These are phyloP conservation scores for Kluyveromyces aestuarii DNA, from an alignment of 805 yeast genomes.

Conservation along the genomic window DNA sequence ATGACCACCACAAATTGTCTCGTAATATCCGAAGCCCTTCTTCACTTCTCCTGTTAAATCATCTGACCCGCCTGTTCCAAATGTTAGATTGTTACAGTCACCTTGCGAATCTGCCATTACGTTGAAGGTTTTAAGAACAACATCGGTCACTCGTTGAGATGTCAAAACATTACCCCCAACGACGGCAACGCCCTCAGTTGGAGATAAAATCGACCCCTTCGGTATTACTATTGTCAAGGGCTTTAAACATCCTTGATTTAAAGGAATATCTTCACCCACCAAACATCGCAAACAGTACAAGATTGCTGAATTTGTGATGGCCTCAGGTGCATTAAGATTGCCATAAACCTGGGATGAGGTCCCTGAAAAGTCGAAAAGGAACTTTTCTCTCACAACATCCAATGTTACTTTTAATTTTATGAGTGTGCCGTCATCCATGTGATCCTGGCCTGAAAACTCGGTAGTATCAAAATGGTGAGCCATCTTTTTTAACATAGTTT, in stretches of 20 bases:
- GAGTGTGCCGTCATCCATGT: conserved; percentile 74
- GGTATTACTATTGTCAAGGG: conserved; percentile 69
- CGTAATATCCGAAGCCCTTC: conserved; percentile 81
- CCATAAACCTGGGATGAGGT: conserved; percentile 85
- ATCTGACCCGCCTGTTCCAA: conserved; percentile 67
- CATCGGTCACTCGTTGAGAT: conserved; percentile 88
- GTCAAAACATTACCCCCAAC: conserved; percentile 95
- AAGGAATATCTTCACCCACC: conserved; percentile 80
- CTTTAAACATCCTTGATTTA: conserved; percentile 84
- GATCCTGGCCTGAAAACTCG: conserved; percentile 46
- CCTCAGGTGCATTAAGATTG: conserved; percentile 86
- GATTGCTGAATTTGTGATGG: conserved; percentile 83
- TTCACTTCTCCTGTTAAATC: conserved; percentile 35
- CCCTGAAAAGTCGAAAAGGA: conserved; percentile 76
- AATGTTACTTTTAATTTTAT: conserved; percentile 49
- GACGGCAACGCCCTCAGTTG: conserved; percentile 80
- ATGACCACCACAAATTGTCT: conserved; percentile 92
- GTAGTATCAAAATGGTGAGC: conserved; percentile 34
- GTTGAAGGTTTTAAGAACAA: conserved; percentile 72
- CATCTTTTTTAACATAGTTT: conserved; percentile 39
- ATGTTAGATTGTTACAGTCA: conserved; percentile 88
- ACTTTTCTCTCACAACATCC: conserved; percentile 43
- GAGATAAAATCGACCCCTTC: conserved; percentile 54
- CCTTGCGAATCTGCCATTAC: conserved; percentile 96
- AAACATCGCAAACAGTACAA: conserved; percentile 79